Conservation (phyloP, 2,329 filamentous ascomycete species). For the Celoporthe dispersa region DNA sequence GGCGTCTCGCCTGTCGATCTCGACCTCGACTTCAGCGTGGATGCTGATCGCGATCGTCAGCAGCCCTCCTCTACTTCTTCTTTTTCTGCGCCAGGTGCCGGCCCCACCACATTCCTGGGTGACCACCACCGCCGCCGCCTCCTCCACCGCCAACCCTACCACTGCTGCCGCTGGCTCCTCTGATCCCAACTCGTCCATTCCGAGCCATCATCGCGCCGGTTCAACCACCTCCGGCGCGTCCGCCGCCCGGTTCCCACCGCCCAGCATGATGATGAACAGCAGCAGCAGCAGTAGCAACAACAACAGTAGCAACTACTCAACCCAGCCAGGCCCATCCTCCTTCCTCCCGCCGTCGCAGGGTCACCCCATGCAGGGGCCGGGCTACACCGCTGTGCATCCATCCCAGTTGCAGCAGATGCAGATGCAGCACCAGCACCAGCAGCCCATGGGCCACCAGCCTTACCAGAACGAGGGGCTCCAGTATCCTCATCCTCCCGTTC, state of each 20-base stretch:
- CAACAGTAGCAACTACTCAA: conserved; percentile 16
- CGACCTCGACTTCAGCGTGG: conserved; percentile 36
- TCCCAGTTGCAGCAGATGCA: conserved; percentile 16
- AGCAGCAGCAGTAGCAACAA: background rate
- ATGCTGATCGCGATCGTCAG: background rate
- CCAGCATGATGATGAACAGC: background rate
- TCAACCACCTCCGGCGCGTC: conserved; percentile 1
- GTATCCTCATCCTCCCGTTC: background rate
- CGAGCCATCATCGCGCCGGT: conserved; percentile 9
- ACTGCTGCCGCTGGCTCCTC: background rate
- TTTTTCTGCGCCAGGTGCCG: conserved; percentile 14
- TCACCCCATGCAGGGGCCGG: conserved; percentile 21
- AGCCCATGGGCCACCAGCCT: conserved; percentile 5
- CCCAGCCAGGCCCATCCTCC: conserved; percentile 20
- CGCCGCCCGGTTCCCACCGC: conserved; percentile 14
- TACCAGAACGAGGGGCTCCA: conserved; percentile 21
- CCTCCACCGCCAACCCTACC: conserved; percentile 22
- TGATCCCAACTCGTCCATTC: background rate
- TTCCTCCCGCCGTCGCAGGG: conserved; percentile 18
- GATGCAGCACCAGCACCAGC: background rate
- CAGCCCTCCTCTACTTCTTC: background rate
- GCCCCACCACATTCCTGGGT: conserved; percentile 31
- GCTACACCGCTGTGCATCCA: conserved; percentile 23
- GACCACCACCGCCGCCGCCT: conserved; percentile 25
- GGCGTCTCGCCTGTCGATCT: conserved; percentile 46